Evolutionary conservation across 176 grass and related monocot genomes (phyloP).

Genomic region (Musa itinerans): DNA sequence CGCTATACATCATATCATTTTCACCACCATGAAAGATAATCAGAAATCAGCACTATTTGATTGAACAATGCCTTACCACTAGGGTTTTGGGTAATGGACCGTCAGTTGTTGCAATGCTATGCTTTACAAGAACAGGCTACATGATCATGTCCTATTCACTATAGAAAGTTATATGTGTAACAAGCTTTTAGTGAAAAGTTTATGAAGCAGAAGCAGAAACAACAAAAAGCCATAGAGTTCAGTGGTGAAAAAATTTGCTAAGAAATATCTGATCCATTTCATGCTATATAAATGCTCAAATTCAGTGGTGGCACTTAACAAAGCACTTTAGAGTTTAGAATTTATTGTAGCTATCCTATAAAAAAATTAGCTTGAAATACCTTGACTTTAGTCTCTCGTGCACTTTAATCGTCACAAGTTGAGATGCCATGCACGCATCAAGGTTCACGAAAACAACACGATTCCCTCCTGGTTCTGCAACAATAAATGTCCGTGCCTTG

Average conservation of each 20-base stretch:
- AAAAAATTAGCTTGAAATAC: conserved; percentile 26
- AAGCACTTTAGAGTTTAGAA: background rate
- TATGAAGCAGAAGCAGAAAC: too few relatives aligned
- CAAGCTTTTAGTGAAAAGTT: too few relatives aligned
- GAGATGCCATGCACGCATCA: conserved; percentile 97
- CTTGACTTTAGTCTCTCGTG: conserved; percentile 88
- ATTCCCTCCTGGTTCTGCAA: conserved; percentile 71
- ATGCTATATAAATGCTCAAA: background rate
- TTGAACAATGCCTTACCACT: background rate
- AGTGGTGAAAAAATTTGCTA: background rate
- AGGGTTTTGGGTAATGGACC: background rate
- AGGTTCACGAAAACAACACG: conserved; percentile 93
- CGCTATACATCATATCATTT: background rate
- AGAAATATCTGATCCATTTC: background rate
- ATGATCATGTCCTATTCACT: too few relatives aligned
- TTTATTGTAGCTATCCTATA: background rate
- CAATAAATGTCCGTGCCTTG: conserved; percentile 87
- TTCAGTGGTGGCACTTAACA: background rate
- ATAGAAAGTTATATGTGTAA: too few relatives aligned
- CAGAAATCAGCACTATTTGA: background rate
- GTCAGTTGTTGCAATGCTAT: background rate
- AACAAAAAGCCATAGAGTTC: too few relatives aligned
- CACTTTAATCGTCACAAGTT: conserved; percentile 86
- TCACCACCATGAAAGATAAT: background rate
- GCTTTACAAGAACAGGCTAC: too few relatives aligned